Evolutionary conservation across 495 filamentous ascomycete species (phyloP), one percentile per base, ranked within the genome.

Genomic region (Aspergillus taichungensis): DNA sequence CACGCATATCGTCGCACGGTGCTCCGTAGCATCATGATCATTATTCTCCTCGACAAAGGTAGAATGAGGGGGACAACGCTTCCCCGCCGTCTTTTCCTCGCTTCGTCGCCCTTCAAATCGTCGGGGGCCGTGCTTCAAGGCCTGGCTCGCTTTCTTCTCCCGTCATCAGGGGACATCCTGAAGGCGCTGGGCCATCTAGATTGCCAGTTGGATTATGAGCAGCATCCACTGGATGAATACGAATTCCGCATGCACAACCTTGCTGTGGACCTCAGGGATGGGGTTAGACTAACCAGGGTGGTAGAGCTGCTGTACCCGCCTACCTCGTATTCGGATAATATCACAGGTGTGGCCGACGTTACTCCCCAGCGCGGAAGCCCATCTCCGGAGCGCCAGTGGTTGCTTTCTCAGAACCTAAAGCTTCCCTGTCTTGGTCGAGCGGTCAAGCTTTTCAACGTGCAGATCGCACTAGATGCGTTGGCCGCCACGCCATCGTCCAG

Each of bases 221-320:
- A 85, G 54, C 66, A 74, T 42, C 71, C 71, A 6, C 62, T 84
- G 9, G 63, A 78, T 43, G 82, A 85, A 51, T 80, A 75, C 51
- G 62, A 69, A 2, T 84, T 79, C 48, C 56, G 53, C 10, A 74
- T 84, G 30, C 55, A 62, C 6, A 84, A 84, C 53, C 63, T 85
- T 14, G 82, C 82, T 1, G 68, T 78, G 3, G 82, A 85, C 55
- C 60, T 85, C 28, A 70, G 81, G 41, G 78, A 85, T 57, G 82
- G 82, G 3, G 64, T 85, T 11, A 64, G 75, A 45, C 57, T 85
- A 37, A 72, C 76, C 5, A 64, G 77, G 35, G 61, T 84, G 3
- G 78, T 81, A 12, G 82, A 85, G 50, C 43, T 82, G 1, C 63
- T 85, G 1, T 61, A 81, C 14, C 76, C 73, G 49, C 62, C 68